A percentile compares a stretch with the other conserved stretches of the same genome.
Evolutionary conservation across 805 yeast genomes (phyloP).

Genomic region (Cyberlindnera mrakii): DNA sequence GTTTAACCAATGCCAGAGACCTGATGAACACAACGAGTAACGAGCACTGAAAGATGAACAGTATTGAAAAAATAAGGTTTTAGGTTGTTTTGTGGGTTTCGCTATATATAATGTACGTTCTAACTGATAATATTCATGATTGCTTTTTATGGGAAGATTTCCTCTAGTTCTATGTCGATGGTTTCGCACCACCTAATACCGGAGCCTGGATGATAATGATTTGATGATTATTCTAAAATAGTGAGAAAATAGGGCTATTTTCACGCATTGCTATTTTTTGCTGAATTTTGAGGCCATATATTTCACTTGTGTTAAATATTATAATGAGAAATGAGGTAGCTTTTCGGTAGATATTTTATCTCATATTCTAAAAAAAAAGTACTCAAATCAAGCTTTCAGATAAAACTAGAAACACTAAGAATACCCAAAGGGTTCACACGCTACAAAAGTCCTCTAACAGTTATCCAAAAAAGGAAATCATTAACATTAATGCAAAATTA

Average conservation of each 20-base stretch:
- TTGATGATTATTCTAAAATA: neutral
- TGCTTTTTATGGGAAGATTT: too few relatives aligned
- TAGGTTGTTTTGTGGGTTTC: too few relatives aligned
- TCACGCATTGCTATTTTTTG: neutral
- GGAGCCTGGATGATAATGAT: too few relatives aligned
- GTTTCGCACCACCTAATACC: too few relatives aligned
- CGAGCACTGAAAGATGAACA: slow-evolving; percentile 1
- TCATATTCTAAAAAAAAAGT: too few relatives aligned
- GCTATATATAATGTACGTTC: too few relatives aligned
- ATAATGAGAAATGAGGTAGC: neutral
- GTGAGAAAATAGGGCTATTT: neutral
- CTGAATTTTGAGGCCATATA: neutral
- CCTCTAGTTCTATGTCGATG: too few relatives aligned
- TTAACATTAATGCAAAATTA: slow-evolving; percentile 22
- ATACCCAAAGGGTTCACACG: too few relatives aligned
- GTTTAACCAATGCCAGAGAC: slow-evolving; percentile 31
- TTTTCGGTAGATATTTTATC: too few relatives aligned
- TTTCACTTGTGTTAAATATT: neutral
- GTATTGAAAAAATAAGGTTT: neutral
- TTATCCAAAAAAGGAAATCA: neutral
- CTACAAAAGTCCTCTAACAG: neutral
- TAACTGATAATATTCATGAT: too few relatives aligned
- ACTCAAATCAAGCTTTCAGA: too few relatives aligned
- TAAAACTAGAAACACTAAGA: too few relatives aligned
- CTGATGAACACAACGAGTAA: slow-evolving; percentile 23